phyloP scores from a whole-genome alignment of 805 yeast species.

The Jamesozyma jinghongensis region DNA sequence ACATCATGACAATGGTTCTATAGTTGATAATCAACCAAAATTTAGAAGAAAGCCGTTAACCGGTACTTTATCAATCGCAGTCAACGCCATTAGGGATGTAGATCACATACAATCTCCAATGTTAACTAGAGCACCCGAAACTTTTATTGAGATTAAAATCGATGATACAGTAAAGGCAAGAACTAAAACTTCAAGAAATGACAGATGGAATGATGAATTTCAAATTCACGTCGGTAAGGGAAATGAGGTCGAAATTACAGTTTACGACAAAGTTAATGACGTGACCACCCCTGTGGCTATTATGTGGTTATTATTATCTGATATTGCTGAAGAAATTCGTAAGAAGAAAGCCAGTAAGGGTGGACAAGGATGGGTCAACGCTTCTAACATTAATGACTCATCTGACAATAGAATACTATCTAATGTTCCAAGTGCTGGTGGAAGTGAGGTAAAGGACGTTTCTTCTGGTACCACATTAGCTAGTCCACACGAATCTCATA shows the following conservation, averaged over 20 bases:
- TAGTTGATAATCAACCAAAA: conserved; percentile 57
- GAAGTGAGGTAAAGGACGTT: background rate
- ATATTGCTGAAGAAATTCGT: conserved; percentile 89
- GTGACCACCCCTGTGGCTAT: conserved; percentile 79
- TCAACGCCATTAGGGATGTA: conserved; percentile 74
- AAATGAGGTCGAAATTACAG: conserved; percentile 81
- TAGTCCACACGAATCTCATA: background rate
- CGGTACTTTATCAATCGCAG: conserved; percentile 67
- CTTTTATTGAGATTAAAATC: conserved; percentile 65
- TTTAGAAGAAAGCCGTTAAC: conserved; percentile 76
- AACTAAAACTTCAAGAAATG: conserved; percentile 66
- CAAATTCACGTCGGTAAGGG: conserved; percentile 78
- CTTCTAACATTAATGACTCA: conserved; percentile 35
- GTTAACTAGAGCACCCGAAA: conserved; percentile 70
- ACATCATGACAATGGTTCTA: conserved; percentile 47
- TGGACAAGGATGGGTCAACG: conserved; percentile 84
- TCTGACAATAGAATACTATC: background rate
- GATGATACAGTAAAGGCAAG: conserved; percentile 81
- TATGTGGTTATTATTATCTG: conserved; percentile 84
- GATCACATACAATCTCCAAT: conserved; percentile 86
- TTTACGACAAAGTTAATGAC: conserved; percentile 68
- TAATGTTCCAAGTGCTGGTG: background rate
- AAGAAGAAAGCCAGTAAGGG: conserved; percentile 71
- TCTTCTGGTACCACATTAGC: conserved; percentile 1
- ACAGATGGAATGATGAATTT: conserved; percentile 76